Evolutionary conservation across 2,329 filamentous ascomycete genomes (phyloP), one percentile per base, ranked within the genome.

Genomic region (Cladophialophora psammophila): DNA sequence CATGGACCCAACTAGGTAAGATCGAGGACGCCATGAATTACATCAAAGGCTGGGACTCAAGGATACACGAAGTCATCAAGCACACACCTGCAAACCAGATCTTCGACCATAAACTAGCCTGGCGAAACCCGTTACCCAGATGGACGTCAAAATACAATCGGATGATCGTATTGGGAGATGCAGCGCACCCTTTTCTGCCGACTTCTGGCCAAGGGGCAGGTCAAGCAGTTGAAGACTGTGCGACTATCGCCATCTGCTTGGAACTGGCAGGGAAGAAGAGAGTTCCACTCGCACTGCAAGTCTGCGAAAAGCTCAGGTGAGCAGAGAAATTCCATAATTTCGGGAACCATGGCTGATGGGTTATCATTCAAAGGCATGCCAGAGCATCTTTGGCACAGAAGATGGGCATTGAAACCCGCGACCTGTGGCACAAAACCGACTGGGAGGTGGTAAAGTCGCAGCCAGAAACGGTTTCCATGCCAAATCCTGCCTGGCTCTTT

Each of bases 1-100:
- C 83, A 0, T 86, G 83, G 83, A 82, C 80, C 1, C 84, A 85
- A 67, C 82, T 83, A 0, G 83, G 82, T 2, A 82, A 83, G 53
- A 75, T 85, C 0, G 79, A 82, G 50, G 84, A 86, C 50, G 85
- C 85, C 0, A 78, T 80, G 64, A 77, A 82, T 60, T 78, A 84
- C 0, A 73, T 86, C 10, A 79, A 84, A 60, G 82, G 79, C 32
- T 86, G 84, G 84, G 80, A 86, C 74, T 36, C 31, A 1, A 7
- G 55, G 34, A 26, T 58, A 2, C 55, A 58, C 18, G 55, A 58
- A 58, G 55, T 58, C 32, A 58, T 58, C 31, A 52, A 52, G 45
- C 26, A 60, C 20, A 60, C 60, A 13, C 60, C 60, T 20, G 2
- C 55, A 5, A 32, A 50, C 40, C 38, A 48, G 40, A 50, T 63